Conservation (phyloP, 352 stramenopile species). For the Phytopythium kandeliae region DNA sequence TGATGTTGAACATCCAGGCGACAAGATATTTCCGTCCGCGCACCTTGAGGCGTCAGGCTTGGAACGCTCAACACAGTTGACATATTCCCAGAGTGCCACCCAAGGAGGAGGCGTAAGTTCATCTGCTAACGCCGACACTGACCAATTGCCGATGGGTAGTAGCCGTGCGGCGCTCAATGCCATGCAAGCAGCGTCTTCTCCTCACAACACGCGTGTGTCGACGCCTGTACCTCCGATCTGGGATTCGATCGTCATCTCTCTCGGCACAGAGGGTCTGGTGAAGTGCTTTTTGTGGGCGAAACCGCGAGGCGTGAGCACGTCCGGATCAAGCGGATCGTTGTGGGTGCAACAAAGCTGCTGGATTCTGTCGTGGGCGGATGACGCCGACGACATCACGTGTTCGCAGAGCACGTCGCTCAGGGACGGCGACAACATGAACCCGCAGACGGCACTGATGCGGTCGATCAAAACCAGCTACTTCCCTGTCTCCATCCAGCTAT, state of each 20-base stretch:
- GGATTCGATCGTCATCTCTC: conserved; percentile 70
- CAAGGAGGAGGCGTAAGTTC: not conserved
- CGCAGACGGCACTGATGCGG: conserved; percentile 69
- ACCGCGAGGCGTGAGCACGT: conserved; percentile 32
- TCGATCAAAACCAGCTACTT: conserved; percentile 83
- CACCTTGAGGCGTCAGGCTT: not conserved
- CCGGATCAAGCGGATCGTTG: conserved; percentile 27
- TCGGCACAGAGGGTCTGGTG: conserved; percentile 67
- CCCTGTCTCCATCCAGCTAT: conserved; percentile 48
- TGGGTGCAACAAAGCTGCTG: conserved; percentile 80
- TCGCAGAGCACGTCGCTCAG: conserved; percentile 78
- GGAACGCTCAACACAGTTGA: not conserved
- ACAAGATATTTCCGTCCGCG: not conserved
- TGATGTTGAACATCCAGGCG: not conserved
- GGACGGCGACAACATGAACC: conserved; percentile 80
- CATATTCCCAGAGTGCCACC: not conserved
- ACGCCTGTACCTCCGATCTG: conserved; percentile 23
- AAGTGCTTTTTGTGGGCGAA: conserved; percentile 83
- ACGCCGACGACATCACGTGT: conserved; percentile 80
- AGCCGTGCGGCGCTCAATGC: not conserved
- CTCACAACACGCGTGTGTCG: not conserved
- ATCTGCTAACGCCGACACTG: not conserved
- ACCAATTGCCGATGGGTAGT: not conserved
- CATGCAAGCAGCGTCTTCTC: not conserved
- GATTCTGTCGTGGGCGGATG: conserved; percentile 80